Evolutionary conservation across 1,284 basidiomycete species (phyloP), one percentile per base, ranked within the genome.

Genomic region (Marasmius fiardii): DNA sequence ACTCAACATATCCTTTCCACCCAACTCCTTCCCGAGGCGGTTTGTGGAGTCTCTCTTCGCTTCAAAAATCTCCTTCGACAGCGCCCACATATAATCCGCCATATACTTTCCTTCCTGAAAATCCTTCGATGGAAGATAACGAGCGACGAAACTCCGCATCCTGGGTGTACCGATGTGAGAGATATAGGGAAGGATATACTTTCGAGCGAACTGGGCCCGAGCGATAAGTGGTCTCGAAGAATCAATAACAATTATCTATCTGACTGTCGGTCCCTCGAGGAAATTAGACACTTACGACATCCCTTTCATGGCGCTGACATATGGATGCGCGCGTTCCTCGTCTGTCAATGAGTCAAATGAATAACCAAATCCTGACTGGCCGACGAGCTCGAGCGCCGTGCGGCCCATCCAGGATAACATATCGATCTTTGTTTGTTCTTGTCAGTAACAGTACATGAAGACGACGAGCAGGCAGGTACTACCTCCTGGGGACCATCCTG

Each of bases 1-100:
- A 54, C 75, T 80, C 51, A 81, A 69, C 43, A 81, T 72, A 63
- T 81, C 78, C 49, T 76, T 78, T 18, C 72, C 74, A 34, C 61
- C 62, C 28, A 31, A 10, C 28, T 31, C 28, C 10, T 31, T 31
- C 28, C 28, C 28, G 10, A 31, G 28, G 10, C 28, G 28, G 28
- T 31, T 31, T 31, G 28, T 10, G 10, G 71, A 71, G n/a, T 55
- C 61, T 62, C 67, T 73, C 65, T 77, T 82, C 21, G 63, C 63
- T 26, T 71, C 60, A 16, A 72, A 70, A 4, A 82, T 74, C 18
- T 71, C 63, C 1, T 61, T 51, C 0, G 77, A 71, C 0, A 70
- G 71, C 2, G 63, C 48, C 43, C 75, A 61, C 62, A 80, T 69
- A 4, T 66, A 64, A 55, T 80, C 74, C 3, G 71, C 55, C 24